Evolutionary conservation across 2,329 filamentous ascomycete genomes (phyloP).

Genomic region (Fulvia fulva): DNA sequence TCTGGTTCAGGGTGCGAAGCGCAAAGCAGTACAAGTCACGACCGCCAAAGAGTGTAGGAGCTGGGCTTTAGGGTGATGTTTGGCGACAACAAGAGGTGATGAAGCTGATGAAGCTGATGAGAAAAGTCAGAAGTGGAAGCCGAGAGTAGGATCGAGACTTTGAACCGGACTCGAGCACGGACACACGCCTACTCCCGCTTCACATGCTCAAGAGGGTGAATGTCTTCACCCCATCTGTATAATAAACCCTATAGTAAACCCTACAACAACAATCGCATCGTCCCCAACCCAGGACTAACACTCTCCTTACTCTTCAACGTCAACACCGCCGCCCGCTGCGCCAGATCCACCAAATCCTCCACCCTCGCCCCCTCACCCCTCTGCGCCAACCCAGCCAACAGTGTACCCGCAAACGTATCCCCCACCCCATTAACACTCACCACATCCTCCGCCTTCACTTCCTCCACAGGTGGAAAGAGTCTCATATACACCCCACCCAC

Average conservation of each 20-base stretch:
- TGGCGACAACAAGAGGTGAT: too few species aligned
- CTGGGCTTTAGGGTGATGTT: too few species aligned
- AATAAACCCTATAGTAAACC: too few species aligned
- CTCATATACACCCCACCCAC: constrained; percentile 80
- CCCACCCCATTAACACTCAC: constrained; percentile 92
- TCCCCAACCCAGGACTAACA: constrained; percentile 59
- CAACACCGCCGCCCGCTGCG: constrained; percentile 75
- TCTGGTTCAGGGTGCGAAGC: too few species aligned
- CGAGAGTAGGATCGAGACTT: too few species aligned
- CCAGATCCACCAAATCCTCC: constrained; percentile 67
- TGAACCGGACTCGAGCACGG: neutral
- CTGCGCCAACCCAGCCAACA: constrained; percentile 72
- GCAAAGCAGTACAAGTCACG: too few species aligned
- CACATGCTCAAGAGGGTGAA: neutral
- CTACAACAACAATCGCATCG: constrained; percentile 35
- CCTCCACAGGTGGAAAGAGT: constrained; percentile 61
- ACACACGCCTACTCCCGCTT: neutral
- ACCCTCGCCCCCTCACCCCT: constrained; percentile 44
- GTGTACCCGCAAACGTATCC: constrained; percentile 83
- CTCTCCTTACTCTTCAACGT: constrained; percentile 72
- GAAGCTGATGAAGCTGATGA: too few species aligned
- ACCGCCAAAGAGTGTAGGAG: too few species aligned
- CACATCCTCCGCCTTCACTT: constrained; percentile 59
- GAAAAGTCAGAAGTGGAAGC: too few species aligned
- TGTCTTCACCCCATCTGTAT: too few species aligned